phyloP scores from a whole-genome alignment of 371 early-diverging fungal species.

The Quaeritorhiza haematococci region DNA sequence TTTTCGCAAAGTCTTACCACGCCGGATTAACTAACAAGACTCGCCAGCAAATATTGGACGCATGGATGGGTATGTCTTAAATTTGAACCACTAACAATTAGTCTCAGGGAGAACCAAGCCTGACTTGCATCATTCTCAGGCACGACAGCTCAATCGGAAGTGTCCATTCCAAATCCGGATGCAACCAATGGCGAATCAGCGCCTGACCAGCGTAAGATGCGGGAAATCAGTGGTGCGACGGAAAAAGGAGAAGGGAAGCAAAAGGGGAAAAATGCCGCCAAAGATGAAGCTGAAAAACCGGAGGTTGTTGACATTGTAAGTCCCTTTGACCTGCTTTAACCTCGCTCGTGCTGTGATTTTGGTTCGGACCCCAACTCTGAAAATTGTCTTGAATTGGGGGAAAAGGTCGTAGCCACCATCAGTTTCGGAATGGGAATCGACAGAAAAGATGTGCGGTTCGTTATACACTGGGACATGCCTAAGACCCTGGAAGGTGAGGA shows the following conservation, averaged over 20 bases:
- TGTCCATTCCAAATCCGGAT: no score
- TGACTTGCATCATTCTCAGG: no score
- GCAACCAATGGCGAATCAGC: not conserved
- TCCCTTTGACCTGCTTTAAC: no score
- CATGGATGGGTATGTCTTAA: conserved; percentile 28
- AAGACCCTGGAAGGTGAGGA: conserved; percentile 57
- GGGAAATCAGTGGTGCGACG: not conserved
- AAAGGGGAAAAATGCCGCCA: conserved; percentile 3
- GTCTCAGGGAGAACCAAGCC: no score
- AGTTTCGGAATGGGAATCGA: conserved; percentile 71
- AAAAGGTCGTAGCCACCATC: conserved; percentile 67
- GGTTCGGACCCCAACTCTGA: no score
- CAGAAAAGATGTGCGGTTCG: conserved; percentile 51
- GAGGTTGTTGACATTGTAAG: conserved; percentile 31
- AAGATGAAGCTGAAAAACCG: not conserved
- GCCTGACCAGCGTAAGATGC: not conserved
- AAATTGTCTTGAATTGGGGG: no score
- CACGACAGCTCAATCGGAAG: no score
- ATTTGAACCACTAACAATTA: no score
- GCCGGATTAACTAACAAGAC: conserved; percentile 26
- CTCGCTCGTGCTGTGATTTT: no score
- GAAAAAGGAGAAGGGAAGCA: no score
- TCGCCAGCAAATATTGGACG: conserved; percentile 19
- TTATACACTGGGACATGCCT: conserved; percentile 63
- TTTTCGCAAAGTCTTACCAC: conserved; percentile 38